Base-by-base conservation (phyloP, 495 filamentous ascomycete genomes). In the Acidomyces sp. region DNA sequence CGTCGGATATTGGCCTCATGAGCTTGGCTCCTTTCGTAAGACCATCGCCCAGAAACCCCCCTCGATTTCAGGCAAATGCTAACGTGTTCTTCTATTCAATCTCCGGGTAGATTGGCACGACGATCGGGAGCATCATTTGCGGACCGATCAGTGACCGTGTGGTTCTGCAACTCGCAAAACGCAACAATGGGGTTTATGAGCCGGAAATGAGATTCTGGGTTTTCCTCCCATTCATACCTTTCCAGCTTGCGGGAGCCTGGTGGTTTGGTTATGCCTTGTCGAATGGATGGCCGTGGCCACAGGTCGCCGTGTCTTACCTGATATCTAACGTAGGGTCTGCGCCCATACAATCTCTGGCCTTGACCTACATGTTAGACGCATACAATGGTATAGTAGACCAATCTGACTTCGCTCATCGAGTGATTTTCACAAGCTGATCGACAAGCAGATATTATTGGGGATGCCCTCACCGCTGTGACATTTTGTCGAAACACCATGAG, bases 391-490 rank as follows among this genome's bases (percentile, higher is more conserved):
- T 39, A n/a, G n/a, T n/a, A n/a, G n/a, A n/a, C n/a, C n/a, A n/a
- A n/a, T n/a, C n/a, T n/a, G n/a, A n/a, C n/a, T n/a, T n/a, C n/a
- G n/a, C n/a, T n/a, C n/a, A n/a, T n/a, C n/a, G n/a, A n/a, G n/a
- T n/a, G n/a, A n/a, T n/a, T n/a, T n/a, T n/a, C n/a, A n/a, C n/a
- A n/a, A n/a, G n/a, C n/a, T n/a, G n/a, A n/a, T n/a, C n/a, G n/a
- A n/a, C n/a, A n/a, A n/a, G n/a, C 36, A 45, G 35, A 48, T n/a
- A 43, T 48, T 23, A 32, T 48, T 15, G 45, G 45, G 15, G 45
- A 48, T 20, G 33, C 45, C 1, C 34, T 48, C 9, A 43, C 39
- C 6, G 45, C 32, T 13, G n/a, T 48, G 16, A 48, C 45, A 1
- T 9, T 38, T 26, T 13, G 34, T 3, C 45, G 45, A 1, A 48